Percentiles rank a stretch among this genome's conserved stretches.
These are phyloP conservation scores for Pyrenopolyporus hunteri DNA, from an alignment of 495 filamentous ascomycete genomes.

Conservation along the genomic window DNA sequence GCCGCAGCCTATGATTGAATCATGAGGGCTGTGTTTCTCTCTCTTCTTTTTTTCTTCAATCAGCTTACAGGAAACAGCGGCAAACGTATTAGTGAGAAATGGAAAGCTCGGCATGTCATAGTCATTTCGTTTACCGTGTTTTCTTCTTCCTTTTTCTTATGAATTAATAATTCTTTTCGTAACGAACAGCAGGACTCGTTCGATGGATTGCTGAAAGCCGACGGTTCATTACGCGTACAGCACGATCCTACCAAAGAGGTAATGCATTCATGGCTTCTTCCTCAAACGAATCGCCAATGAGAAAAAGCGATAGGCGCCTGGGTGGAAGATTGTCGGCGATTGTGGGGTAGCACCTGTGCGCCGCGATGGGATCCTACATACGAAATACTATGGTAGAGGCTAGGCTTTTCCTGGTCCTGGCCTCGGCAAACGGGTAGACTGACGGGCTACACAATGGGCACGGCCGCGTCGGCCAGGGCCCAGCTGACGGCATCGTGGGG, in stretches of 20 bases:
- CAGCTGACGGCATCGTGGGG: constrained; percentile 16
- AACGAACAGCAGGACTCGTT: too few relatives aligned
- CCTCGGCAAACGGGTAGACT: not conserved
- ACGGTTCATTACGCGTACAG: constrained; percentile 19
- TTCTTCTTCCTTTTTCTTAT: too few relatives aligned
- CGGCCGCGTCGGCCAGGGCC: constrained; percentile 9
- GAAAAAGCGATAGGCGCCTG: constrained; percentile 14
- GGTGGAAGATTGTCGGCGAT: constrained; percentile 9
- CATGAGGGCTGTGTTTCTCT: constrained; percentile 6
- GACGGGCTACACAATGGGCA: not conserved
- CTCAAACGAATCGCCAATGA: not conserved
- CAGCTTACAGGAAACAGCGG: not conserved
- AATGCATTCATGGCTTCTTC: not conserved
- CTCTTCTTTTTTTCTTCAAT: too few relatives aligned
- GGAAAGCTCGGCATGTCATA: too few relatives aligned
- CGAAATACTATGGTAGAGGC: not conserved
- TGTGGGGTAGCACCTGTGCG: constrained; percentile 29
- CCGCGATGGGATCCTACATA: not conserved
- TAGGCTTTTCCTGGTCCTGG: not conserved
- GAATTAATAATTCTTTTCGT: too few relatives aligned
- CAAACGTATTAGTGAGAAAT: too few relatives aligned
- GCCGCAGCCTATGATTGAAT: constrained; percentile 1
- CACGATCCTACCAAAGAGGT: constrained; percentile 2
- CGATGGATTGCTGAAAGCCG: too few relatives aligned
- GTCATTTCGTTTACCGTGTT: too few relatives aligned